Evolutionary conservation across 441 rosid species (phyloP).

Genomic region (Adansonia gregorii): DNA sequence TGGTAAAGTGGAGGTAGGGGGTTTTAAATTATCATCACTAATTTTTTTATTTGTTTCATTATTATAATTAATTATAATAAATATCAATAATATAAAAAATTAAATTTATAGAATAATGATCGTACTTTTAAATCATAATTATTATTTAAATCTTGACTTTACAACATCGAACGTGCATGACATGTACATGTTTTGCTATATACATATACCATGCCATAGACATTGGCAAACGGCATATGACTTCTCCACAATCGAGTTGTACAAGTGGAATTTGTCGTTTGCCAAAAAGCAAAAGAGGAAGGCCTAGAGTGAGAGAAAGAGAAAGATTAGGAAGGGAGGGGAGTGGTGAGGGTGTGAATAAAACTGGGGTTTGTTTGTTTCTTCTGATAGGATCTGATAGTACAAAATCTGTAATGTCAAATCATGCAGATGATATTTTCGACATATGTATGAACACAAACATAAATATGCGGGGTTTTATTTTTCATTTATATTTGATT

Average conservation of each 20-base stretch:
- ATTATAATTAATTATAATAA: too few species aligned
- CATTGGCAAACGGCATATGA: too few species aligned
- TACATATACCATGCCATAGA: not conserved
- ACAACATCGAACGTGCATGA: not conserved
- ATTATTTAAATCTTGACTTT: too few species aligned
- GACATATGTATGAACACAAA: slow-evolving; percentile 23
- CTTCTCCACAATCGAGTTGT: not conserved
- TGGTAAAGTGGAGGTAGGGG: not conserved
- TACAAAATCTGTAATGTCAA: slow-evolving; percentile 67
- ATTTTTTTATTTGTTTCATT: too few species aligned
- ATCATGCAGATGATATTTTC: slow-evolving; percentile 53
- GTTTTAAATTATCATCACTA: too few species aligned
- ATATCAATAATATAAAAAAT: too few species aligned
- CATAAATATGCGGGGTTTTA: too few species aligned
- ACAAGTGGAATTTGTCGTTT: not conserved
- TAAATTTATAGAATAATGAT: too few species aligned
- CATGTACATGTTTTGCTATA: not conserved
- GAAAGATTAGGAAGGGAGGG: not conserved
- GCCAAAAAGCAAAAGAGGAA: not conserved
- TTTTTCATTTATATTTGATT: too few species aligned
- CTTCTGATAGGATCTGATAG: slow-evolving; percentile 34
- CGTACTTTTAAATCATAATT: too few species aligned
- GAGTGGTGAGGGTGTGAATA: not conserved
- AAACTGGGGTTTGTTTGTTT: slow-evolving; percentile 39
- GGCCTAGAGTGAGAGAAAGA: not conserved